Conservation (phyloP, 768 basidiomycete species). For the Suillus ampliporus region DNA sequence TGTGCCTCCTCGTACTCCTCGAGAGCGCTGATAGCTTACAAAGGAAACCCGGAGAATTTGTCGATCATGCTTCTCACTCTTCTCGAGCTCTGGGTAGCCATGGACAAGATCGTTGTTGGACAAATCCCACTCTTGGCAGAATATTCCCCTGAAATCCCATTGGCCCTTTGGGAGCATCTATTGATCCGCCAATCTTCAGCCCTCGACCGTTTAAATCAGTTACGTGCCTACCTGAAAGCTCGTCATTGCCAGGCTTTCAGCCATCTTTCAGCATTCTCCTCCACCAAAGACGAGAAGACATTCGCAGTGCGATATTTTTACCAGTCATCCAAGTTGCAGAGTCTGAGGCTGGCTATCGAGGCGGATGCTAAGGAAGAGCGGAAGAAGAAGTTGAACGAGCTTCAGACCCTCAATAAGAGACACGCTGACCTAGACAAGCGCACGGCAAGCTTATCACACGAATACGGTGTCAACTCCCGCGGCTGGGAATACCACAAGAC, state of each 20-base stretch:
- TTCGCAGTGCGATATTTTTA: conserved; percentile 46
- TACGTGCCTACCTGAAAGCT: conserved; percentile 39
- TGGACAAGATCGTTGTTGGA: conserved; percentile 32
- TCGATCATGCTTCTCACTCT: conserved; percentile 49
- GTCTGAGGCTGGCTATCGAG: conserved; percentile 38
- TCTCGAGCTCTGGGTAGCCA: conserved; percentile 44
- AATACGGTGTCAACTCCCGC: background rate
- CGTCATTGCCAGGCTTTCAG: conserved; percentile 31
- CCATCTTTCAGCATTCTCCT: conserved; percentile 41
- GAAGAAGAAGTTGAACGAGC: conserved; percentile 23
- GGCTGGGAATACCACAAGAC: background rate
- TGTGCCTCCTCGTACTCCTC: conserved; percentile 35
- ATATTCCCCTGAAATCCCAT: conserved; percentile 42
- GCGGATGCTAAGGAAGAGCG: conserved; percentile 27
- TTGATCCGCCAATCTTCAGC: conserved; percentile 34
- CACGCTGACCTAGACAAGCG: background rate
- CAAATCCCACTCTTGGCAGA: conserved; percentile 33
- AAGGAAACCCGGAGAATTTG: conserved; percentile 41
- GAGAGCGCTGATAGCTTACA: conserved; percentile 32
- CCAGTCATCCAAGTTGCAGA: conserved; percentile 25
- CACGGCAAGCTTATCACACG: background rate
- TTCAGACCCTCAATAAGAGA: conserved; percentile 21
- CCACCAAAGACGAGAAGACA: conserved; percentile 16
- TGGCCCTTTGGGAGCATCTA: conserved; percentile 29
- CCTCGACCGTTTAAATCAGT: conserved; percentile 32